These are phyloP conservation scores for Obba rivulosa DNA, from an alignment of 768 basidiomycete genomes.

Conservation along the genomic window DNA sequence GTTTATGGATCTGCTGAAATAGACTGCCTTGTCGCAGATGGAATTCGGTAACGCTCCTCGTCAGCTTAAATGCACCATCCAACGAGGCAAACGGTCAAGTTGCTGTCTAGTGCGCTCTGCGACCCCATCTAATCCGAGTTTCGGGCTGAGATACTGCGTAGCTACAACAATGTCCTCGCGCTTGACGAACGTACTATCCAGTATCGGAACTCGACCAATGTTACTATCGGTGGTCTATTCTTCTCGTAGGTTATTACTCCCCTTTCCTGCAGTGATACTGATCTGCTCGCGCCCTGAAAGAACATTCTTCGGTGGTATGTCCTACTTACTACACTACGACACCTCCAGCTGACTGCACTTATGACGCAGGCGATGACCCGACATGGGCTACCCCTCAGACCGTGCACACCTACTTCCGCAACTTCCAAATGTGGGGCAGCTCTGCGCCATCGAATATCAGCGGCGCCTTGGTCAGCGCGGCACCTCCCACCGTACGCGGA, in stretches of 20 bases:
- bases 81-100: constrained; percentile 72
- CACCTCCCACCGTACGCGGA: not conserved
- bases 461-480: constrained; percentile 14
- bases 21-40: constrained; percentile 36
- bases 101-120: constrained; percentile 50
- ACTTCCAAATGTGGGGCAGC: constrained; percentile 62
- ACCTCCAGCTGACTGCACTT: constrained; percentile 10
- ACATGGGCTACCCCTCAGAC: constrained; percentile 68
- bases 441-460: constrained; percentile 40
- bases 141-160: constrained; percentile 18
- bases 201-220: constrained; percentile 47
- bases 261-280: constrained; percentile 2
- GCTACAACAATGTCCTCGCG: constrained; percentile 65
- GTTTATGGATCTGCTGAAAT: not conserved
- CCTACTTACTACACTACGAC: not conserved
- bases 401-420: constrained; percentile 72
- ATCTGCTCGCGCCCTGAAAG: constrained; percentile 27
- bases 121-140: not conserved
- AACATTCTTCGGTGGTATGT: constrained; percentile 76
- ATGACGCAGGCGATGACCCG: constrained; percentile 46
- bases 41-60: constrained; percentile 67
- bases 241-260: constrained; percentile 54
- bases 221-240: constrained; percentile 65
- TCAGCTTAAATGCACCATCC: constrained; percentile 70
- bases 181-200: constrained; percentile 57